A percentile compares a stretch with the other conserved stretches of the same genome.
phyloP scores from a whole-genome alignment of 495 filamentous ascomycete species.

The Chaetomium cochliodes region DNA sequence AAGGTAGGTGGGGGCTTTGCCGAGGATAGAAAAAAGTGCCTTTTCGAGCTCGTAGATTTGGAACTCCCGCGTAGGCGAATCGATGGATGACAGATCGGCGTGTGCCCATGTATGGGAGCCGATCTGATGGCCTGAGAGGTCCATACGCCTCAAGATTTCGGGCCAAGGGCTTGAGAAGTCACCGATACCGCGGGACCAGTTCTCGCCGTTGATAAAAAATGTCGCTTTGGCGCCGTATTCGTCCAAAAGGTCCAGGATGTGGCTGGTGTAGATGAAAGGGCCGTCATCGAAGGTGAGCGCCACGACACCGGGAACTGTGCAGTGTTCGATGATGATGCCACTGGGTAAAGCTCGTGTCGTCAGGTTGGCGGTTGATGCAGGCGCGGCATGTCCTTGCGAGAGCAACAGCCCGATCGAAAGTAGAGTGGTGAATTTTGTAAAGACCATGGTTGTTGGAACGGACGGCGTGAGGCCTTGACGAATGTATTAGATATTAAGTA shows the following conservation, averaged over 20 bases:
- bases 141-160: conserved; percentile 33
- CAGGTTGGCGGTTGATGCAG: conserved; percentile 12
- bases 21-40: conserved; percentile 34
- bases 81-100: conserved; percentile 33
- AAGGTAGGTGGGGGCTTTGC: conserved; percentile 45
- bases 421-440: conserved; percentile 6
- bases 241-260: conserved; percentile 34
- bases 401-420: conserved; percentile 19
- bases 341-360: conserved; percentile 20
- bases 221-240: conserved; percentile 60
- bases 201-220: conserved; percentile 71
- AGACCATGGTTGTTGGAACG: conserved; percentile 7
- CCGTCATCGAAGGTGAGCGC: conserved; percentile 50
- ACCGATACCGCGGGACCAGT: conserved; percentile 57
- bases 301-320: conserved; percentile 48
- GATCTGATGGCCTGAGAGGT: conserved; percentile 35
- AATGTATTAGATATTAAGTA: conserved; percentile 11
- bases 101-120: conserved; percentile 43
- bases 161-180: conserved; percentile 40
- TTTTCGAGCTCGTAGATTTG: conserved; percentile 37
- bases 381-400: conserved; percentile 14
- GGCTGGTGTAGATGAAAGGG: conserved; percentile 39
- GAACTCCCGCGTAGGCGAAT: conserved; percentile 17
- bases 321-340: conserved; percentile 54
- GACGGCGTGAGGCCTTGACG: neutral